Evolutionary conservation across 305 asterid genomes (phyloP).

Genomic region (Petunia hybrid): DNA sequence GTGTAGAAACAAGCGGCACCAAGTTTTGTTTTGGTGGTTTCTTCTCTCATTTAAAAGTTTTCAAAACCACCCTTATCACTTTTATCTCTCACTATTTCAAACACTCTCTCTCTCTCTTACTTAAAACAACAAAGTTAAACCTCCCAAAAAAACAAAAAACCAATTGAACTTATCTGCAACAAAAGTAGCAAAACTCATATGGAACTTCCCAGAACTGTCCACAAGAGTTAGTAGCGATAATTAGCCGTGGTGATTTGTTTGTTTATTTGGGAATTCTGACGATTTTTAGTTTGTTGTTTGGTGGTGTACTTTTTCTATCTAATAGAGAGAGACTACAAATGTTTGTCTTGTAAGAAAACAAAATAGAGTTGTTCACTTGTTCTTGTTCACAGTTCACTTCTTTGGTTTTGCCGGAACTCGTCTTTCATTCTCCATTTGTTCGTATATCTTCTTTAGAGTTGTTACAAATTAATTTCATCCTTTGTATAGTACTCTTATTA

Average conservation of each 20-base stretch:
- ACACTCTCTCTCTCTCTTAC: neutral
- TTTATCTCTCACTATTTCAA: neutral
- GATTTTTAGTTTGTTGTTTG: neutral
- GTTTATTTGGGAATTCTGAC: neutral
- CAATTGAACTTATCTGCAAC: neutral
- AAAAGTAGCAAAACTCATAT: neutral
- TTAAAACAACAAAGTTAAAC: neutral
- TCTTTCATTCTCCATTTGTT: neutral
- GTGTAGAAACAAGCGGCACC: constrained; percentile 64
- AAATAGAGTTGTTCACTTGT: neutral
- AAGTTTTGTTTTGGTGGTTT: constrained; percentile 33
- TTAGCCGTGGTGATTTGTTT: neutral
- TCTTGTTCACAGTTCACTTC: neutral
- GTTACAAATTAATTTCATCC: neutral
- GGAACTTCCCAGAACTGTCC: neutral
- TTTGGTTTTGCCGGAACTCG: neutral
- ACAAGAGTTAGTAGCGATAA: neutral
- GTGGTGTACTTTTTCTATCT: neutral
- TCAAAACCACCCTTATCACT: constrained; percentile 35
- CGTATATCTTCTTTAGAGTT: neutral
- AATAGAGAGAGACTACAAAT: neutral
- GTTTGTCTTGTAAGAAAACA: neutral
- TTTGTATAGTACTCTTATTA: neutral
- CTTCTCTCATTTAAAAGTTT: neutral
- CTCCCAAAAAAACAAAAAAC: neutral